Percentiles rank a stretch among this genome's conserved stretches.
Conservation (phyloP, 2,329 filamentous ascomycete species). For the Arthrobotrys conoides region DNA sequence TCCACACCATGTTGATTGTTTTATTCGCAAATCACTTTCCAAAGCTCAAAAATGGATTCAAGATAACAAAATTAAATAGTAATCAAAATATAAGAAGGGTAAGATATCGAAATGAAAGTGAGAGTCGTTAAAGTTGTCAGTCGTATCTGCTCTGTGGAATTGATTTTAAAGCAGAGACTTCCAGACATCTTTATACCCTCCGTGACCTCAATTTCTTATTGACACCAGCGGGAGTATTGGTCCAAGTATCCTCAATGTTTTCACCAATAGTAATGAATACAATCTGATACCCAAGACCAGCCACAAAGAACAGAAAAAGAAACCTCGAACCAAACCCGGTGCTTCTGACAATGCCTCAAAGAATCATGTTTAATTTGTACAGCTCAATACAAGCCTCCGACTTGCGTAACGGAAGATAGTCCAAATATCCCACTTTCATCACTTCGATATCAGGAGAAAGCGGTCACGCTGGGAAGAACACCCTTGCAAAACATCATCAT, state of each 20-base stretch:
- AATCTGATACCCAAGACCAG: neutral
- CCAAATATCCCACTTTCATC: neutral
- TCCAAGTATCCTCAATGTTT: neutral
- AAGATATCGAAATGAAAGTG: neutral
- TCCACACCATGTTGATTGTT: conserved; percentile 30
- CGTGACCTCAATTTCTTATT: neutral
- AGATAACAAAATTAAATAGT: neutral
- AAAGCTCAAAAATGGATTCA: neutral
- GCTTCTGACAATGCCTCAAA: neutral
- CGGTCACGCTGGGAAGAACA: neutral
- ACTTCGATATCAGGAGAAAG: neutral
- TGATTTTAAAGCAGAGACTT: neutral
- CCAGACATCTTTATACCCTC: conserved; percentile 14
- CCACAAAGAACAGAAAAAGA: neutral
- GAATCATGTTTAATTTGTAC: neutral
- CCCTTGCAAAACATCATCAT: neutral
- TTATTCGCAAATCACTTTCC: neutral
- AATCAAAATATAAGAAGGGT: conserved; percentile 7
- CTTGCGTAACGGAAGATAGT: conserved; percentile 13
- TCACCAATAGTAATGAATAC: neutral
- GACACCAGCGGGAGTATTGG: neutral
- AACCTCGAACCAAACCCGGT: neutral
- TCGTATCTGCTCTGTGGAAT: conserved; percentile 3
- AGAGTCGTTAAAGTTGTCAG: neutral
- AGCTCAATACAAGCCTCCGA: conserved; percentile 8